phyloP scores from a whole-genome alignment of 169 alveolate species.

The Amoebophrya sp. region DNA sequence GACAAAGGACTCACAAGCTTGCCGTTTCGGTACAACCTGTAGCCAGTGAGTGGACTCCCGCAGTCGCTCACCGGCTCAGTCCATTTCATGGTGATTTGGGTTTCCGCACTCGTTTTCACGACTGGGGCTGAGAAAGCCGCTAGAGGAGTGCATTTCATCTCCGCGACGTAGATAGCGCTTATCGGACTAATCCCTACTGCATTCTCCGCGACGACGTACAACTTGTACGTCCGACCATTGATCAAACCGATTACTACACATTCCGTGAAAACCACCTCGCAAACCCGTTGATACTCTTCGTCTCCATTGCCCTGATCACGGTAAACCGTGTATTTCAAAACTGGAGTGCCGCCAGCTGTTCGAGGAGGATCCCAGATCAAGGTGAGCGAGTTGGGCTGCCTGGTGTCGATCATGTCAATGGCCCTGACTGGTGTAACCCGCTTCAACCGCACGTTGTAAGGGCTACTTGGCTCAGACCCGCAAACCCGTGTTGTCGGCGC shows the following conservation, averaged over 20 bases:
- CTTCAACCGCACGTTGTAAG: constrained; percentile 15
- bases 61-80: constrained; percentile 25
- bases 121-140: constrained; percentile 19
- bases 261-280: neutral
- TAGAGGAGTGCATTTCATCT: neutral
- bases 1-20: constrained; percentile 23
- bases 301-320: neutral
- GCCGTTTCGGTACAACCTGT: constrained; percentile 30
- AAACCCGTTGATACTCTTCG: neutral
- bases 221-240: constrained; percentile 13
- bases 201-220: constrained; percentile 19
- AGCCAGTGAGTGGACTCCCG: constrained; percentile 26
- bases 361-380: constrained; percentile 22
- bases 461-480: neutral
- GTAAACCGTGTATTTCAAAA: neutral
- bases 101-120: neutral
- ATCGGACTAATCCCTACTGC: neutral
- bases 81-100: constrained; percentile 11
- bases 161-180: neutral
- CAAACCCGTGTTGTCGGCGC: neutral
- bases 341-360: neutral
- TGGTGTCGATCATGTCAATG: constrained; percentile 11
- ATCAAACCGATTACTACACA: neutral
- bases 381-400: neutral
- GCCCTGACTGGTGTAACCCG: neutral